Conservation (phyloP, 108 stramenopile genomes). For the Nannochloropsis salina region DNA sequence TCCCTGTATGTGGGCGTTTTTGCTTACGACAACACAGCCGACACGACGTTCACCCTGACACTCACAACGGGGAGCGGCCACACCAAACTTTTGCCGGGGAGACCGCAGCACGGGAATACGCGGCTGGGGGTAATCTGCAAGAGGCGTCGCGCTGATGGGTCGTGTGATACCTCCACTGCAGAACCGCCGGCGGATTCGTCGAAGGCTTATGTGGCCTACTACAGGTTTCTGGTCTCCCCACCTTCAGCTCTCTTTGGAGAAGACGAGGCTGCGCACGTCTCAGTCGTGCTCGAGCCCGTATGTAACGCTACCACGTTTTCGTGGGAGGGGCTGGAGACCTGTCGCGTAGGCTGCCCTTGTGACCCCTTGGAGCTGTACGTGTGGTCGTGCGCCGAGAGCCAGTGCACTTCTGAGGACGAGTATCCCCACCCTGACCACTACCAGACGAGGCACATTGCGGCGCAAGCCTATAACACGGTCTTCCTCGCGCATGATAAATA, state of each 20-base stretch:
- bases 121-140: neutral
- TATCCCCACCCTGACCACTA: neutral
- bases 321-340: neutral
- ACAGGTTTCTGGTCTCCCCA: neutral
- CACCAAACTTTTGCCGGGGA: neutral
- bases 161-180: neutral
- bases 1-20: neutral
- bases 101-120: neutral
- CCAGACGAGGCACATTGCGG: neutral
- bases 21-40: neutral
- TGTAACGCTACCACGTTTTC: constrained; percentile 5
- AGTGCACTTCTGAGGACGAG: neutral
- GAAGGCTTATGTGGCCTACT: neutral
- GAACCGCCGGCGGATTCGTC: neutral
- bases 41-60: neutral
- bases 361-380: neutral
- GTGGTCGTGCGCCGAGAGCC: constrained; percentile 11
- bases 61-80: neutral
- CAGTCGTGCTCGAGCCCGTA: neutral
- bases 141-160: neutral
- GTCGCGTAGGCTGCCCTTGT: neutral
- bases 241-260: constrained; percentile 17
- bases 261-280: constrained; percentile 4
- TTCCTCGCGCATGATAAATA: constrained; percentile 16
- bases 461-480: neutral